Conservation (phyloP, 202 grass and related monocot genomes). For the Panicum virgatum region DNA sequence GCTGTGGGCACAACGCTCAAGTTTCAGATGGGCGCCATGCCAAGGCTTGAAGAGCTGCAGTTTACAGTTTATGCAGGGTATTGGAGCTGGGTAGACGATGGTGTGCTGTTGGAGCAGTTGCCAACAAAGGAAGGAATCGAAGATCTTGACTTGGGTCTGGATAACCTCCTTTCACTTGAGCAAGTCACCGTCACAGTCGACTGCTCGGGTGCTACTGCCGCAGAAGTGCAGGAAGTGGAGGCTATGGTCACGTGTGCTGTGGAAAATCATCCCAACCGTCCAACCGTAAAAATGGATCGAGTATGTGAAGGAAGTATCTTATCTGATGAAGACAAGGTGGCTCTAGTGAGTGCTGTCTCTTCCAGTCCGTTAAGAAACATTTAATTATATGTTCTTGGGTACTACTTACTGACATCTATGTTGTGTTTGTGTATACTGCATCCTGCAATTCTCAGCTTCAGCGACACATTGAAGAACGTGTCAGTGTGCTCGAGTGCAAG, state of each 20-base stretch:
- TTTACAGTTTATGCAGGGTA: not conserved
- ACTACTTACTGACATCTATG: not conserved
- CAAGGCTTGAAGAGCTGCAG: not conserved
- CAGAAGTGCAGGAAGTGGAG: not conserved
- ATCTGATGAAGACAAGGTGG: not conserved
- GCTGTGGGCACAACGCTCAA: not conserved
- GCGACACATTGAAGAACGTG: rapidly evolving
- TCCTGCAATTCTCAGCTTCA: not conserved
- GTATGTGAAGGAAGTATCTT: not conserved
- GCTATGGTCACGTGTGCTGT: not conserved
- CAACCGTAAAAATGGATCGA: not conserved
- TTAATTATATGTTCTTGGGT: not conserved
- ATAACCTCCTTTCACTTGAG: not conserved
- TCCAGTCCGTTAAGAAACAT: rapidly evolving
- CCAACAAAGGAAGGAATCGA: not conserved
- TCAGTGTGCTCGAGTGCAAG: rapidly evolving
- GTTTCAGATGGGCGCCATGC: not conserved
- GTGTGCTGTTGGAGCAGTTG: not conserved
- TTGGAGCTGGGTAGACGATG: not conserved
- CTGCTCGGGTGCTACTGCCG: not conserved
- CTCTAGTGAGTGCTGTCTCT: not conserved
- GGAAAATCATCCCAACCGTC: not conserved
- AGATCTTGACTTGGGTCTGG: not conserved
- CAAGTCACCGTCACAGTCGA: not conserved
- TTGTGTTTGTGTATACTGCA: too few species aligned